Conservation (phyloP, 2,329 filamentous ascomycete species). For the Pyricularia pennisetigena region DNA sequence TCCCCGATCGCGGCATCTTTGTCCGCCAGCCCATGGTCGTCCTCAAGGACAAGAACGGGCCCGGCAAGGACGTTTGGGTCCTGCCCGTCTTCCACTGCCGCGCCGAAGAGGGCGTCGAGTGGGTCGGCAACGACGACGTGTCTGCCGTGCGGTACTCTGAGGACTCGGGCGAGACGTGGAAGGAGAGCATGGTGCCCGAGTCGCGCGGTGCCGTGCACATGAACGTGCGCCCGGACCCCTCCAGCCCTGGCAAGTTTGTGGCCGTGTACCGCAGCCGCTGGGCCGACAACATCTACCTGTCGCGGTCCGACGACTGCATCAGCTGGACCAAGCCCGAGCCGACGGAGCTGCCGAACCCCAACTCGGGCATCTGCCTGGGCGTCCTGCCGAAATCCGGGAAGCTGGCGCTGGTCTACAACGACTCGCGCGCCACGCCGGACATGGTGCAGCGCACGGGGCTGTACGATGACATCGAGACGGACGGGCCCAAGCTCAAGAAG, state of each 20-base stretch:
- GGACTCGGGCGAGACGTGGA: conserved; percentile 28
- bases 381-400: conserved; percentile 22
- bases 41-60: conserved; percentile 14
- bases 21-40: conserved; percentile 29
- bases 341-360: conserved; percentile 29
- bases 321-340: conserved; percentile 24
- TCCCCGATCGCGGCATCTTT: conserved; percentile 26
- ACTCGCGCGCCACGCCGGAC: conserved; percentile 22
- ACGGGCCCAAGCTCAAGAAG: conserved; percentile 26
- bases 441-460: conserved; percentile 26
- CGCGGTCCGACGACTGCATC: conserved; percentile 26
- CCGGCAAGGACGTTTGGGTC: conserved; percentile 23
- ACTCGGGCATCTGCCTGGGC: conserved; percentile 29
- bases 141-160: conserved; percentile 25
- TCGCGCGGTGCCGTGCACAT: conserved; percentile 31
- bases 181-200: conserved; percentile 23
- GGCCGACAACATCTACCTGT: conserved; percentile 31
- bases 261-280: conserved; percentile 31
- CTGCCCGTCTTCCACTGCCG: conserved; percentile 33
- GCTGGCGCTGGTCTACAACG: conserved; percentile 28
- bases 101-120: conserved; percentile 25
- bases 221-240: conserved; percentile 24
- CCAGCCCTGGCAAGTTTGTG: conserved; percentile 17
- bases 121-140: conserved; percentile 33
- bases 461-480: conserved; percentile 33